Evolutionary conservation across 768 basidiomycete species (phyloP).

Genomic region (Mycena leptocephala): DNA sequence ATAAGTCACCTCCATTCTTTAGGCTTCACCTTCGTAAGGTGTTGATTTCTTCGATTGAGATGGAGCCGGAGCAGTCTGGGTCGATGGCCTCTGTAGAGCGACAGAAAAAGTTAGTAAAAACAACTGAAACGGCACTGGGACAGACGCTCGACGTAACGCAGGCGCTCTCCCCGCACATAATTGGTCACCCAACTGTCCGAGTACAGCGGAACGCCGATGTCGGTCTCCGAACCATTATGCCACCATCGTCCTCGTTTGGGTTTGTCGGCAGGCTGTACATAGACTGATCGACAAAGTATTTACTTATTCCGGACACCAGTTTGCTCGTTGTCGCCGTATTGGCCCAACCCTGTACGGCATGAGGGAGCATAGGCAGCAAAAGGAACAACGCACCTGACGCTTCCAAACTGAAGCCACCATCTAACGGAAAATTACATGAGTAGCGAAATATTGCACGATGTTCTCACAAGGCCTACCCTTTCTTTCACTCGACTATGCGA

Average conservation of each 20-base stretch:
- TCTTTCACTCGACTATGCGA: background rate
- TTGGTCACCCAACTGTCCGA: background rate
- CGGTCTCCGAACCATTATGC: background rate
- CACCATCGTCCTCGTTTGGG: background rate
- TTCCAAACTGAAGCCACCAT: background rate
- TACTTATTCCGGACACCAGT: background rate
- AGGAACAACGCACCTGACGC: background rate
- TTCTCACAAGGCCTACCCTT: background rate
- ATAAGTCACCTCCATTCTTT: conserved; percentile 16
- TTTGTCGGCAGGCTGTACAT: background rate
- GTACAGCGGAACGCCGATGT: background rate
- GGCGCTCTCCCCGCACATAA: background rate
- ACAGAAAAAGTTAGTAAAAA: background rate
- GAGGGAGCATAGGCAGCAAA: background rate
- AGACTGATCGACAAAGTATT: background rate
- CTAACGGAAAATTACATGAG: background rate
- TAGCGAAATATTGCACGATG: background rate
- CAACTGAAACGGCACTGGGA: background rate
- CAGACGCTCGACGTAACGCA: background rate
- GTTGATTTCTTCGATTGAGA: conserved; percentile 13
- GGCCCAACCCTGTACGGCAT: background rate
- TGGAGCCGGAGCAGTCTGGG: conserved; percentile 15
- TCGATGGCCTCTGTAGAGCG: conserved; percentile 9
- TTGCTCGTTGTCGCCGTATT: background rate
- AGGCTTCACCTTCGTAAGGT: conserved; percentile 2